Evolutionary conservation across 352 stramenopile species (phyloP), one percentile per base, ranked within the genome.

Genomic region (Phytophthora ohioensis): DNA sequence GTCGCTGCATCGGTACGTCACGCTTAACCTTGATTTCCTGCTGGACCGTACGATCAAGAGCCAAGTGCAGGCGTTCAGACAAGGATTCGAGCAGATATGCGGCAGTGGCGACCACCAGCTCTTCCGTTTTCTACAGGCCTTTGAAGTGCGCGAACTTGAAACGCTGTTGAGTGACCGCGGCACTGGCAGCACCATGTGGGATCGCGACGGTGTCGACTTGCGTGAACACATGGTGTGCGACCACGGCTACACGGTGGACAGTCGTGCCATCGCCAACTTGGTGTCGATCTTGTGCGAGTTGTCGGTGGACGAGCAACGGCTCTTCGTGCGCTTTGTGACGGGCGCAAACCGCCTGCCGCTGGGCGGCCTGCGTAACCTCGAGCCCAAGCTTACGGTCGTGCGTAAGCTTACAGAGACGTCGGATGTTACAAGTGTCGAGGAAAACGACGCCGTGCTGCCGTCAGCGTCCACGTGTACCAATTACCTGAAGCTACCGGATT

Each of bases 401-500:
- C 86, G 89, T 35, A 97, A 97, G 57, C 75, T 92, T 12, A 75
- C 80, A 0, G 76, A 76, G 49, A 34, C 42, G 8, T 39, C 45
- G 4, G 57, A 73, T 21, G 52, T 34, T 11, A 70, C 49, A 10
- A 70, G 69, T 9, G n/a, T 49, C 5, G 42, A 75, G 5, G 57
- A 79, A 15, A 66, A 59, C 12, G 87, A 95, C 51, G 77, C 80
- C 1, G 74, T 93, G 67, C 63, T 93, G 36, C 91, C 91, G 51
- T 97, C 91, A 4, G 92, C 89, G 15, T 96, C 88, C 15, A 97
- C 91, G 51, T 97, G 91, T 69, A 93, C 90, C 34, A 95, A 97
- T 65, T 97, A 97, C 77, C 76, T 97, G 35, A 97, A 97, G 76
- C 76, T 97, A 30, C 91, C 91, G n/a, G 89, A 93, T 46, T 98